These are phyloP conservation scores for Corylus avellana DNA, from an alignment of 306 rosid species.

Conservation along the genomic window DNA sequence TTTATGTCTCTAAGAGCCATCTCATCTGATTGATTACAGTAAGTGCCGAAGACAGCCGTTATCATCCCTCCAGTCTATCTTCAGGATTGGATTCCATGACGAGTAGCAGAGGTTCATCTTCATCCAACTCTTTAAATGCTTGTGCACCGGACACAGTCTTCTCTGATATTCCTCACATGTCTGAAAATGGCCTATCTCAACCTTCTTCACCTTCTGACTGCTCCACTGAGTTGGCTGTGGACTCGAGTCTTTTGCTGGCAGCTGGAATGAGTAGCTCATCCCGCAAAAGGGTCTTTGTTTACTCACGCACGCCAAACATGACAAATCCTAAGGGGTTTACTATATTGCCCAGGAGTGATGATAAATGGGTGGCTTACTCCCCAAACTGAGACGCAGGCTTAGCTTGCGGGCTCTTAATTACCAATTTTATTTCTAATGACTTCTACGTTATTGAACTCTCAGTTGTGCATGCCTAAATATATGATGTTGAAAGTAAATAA, in stretches of 20 bases:
- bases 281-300: conserved; percentile 26
- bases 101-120: conserved; percentile 22
- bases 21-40: conserved; percentile 7
- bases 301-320: conserved; percentile 38
- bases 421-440: background rate
- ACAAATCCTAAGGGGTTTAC: conserved; percentile 30
- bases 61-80: conserved; percentile 14
- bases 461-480: background rate
- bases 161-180: background rate
- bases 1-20: background rate
- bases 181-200: conserved; percentile 12
- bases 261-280: conserved; percentile 21
- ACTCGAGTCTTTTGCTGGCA: conserved; percentile 14
- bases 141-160: background rate
- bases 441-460: background rate
- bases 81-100: conserved; percentile 22
- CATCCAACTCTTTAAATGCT: conserved; percentile 25
- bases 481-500: background rate
- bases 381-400: background rate
- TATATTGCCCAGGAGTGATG: conserved; percentile 46
- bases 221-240: conserved; percentile 14
- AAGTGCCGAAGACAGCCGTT: conserved; percentile 6
- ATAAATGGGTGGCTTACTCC: conserved; percentile 54
- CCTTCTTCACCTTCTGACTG: conserved; percentile 24
- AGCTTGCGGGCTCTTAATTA: background rate